Evolutionary conservation across 768 basidiomycete genomes (phyloP), one percentile per base, ranked within the genome.

Genomic region (Tulasnella sp.): DNA sequence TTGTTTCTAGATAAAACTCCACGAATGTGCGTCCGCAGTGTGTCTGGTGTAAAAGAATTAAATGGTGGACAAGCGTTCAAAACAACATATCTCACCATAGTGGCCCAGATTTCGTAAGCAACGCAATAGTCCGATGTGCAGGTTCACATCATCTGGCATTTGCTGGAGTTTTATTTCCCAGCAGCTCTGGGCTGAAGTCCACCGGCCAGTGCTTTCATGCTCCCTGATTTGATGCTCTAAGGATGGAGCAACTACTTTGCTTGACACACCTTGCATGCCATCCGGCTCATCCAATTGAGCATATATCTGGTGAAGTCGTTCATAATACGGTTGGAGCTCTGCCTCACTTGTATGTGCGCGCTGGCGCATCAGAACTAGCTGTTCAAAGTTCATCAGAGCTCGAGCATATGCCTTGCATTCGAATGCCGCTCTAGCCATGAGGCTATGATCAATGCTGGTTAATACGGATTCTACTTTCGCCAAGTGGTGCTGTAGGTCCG

Each of bases 151-250:
- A 59, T 93, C 80, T 0, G 93, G 92, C 19, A 79, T 78, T 53
- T 87, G 80, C 61, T 96, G 93, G 13, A 99, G 71, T 42, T 82
- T 76, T 10, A 98, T 81, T 65, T 99, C 95, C 95, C 95, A 99
- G 60, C 95, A 99, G 61, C 93, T 98, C 65, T 98, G 95, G 6
- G 95, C 93, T 7, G 91, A 84, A 2, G 95, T 98, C 95, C 95
- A 99, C 37, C 81, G 74, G 0, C 95, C 95, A 2, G 86, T 93
- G 57, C 84, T 92, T 64, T 99, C 95, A 59, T 99, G 95, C 61
- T 98, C 86, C 37, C 95, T 81, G 54, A 99, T 98, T 64, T 95
- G 90, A 64, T 95, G 89, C 57, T 96, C 88, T 41, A 98, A 65
- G 3, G 87, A 86, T 0, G 95, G 95, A 0, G 84, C 78, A 10